A percentile compares a stretch with the other conserved stretches of the same genome.
Conservation (phyloP, 345 rosid species). For the Eucalyptus erythrocorys region DNA sequence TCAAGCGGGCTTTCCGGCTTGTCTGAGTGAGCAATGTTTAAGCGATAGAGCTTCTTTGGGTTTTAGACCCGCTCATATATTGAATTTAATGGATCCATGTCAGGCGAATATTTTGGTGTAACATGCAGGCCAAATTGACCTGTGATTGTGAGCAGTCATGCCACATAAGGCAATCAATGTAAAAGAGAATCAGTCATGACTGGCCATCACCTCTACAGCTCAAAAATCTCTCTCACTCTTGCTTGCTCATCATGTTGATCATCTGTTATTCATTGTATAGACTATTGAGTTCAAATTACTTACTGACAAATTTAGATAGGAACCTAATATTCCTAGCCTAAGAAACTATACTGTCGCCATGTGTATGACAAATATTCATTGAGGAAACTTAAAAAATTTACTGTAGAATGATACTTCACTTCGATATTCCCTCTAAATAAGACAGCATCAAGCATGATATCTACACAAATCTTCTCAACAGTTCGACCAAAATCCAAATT, state of each 20-base stretch:
- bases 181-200: background rate
- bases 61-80: background rate
- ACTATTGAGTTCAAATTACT: background rate
- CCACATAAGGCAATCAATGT: background rate
- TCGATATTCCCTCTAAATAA: background rate
- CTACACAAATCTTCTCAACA: background rate
- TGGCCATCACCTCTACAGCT: background rate
- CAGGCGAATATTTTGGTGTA: background rate
- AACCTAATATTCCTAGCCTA: background rate
- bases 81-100: background rate
- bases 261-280: background rate
- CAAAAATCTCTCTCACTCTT: background rate
- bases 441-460: background rate
- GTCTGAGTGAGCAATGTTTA: constrained; percentile 67
- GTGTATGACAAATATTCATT: background rate
- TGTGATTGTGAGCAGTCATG: background rate
- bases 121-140: background rate
- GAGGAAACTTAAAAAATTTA: background rate
- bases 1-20: constrained; percentile 60
- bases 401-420: background rate
- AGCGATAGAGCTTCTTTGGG: constrained; percentile 38
- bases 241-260: background rate
- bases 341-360: background rate
- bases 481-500: background rate
- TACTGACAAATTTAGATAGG: background rate